phyloP scores from a whole-genome alignment of 352 stramenopile genomes.

The Globisporangium splendens region DNA sequence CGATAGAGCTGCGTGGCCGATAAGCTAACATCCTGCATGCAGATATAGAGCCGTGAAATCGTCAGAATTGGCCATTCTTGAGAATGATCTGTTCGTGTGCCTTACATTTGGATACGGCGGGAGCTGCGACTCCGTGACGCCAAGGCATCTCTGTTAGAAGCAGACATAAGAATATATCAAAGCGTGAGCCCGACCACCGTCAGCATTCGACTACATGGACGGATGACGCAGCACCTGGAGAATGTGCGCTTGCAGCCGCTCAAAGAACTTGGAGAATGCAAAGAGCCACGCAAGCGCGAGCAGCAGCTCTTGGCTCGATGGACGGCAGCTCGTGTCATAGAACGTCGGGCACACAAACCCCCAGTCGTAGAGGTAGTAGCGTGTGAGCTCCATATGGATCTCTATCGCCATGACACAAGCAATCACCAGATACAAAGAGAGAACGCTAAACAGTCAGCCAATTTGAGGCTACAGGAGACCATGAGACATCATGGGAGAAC shows the following conservation, averaged over 20 bases:
- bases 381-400: slow-evolving; percentile 39
- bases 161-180: background rate
- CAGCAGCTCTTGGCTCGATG: slow-evolving; percentile 39
- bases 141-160: background rate
- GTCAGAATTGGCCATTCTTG: too few relatives aligned
- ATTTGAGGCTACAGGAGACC: too few relatives aligned
- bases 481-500: background rate
- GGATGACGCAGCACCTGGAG: slow-evolving; percentile 21
- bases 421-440: background rate
- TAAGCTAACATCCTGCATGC: background rate
- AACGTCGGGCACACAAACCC: slow-evolving; percentile 50
- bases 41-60: too few relatives aligned
- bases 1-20: background rate
- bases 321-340: slow-evolving; percentile 19
- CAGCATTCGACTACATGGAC: background rate
- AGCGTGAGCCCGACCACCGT: too few relatives aligned
- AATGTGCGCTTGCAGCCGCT: slow-evolving; percentile 39
- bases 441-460: background rate
- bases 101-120: background rate
- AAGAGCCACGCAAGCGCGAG: slow-evolving; percentile 52
- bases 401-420: slow-evolving; percentile 5
- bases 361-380: slow-evolving; percentile 66
- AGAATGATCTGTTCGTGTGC: too few relatives aligned
- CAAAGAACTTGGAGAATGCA: slow-evolving; percentile 43
- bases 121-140: background rate